Percentiles rank a stretch among this genome's conserved stretches.
Evolutionary conservation across 163 green algal species (phyloP).

Genomic region (Scenedesmus sp.): DNA sequence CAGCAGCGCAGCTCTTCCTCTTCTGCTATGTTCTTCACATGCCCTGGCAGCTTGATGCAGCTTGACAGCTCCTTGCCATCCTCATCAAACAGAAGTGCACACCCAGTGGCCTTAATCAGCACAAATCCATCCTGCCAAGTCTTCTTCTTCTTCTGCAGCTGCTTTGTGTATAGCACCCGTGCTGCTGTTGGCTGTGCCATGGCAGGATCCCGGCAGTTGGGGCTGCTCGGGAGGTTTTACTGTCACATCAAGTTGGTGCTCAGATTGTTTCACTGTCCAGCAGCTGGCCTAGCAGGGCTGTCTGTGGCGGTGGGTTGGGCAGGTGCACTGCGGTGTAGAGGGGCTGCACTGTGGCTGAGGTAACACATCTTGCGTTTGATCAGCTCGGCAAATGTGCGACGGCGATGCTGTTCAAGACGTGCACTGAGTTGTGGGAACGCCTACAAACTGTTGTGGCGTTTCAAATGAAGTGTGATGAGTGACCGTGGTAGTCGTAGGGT

Average conservation of each 20-base stretch:
- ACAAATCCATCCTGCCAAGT: conserved; percentile 49
- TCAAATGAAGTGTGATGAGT: not conserved
- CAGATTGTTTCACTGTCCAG: not conserved
- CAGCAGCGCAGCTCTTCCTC: not conserved
- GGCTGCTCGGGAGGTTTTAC: no score
- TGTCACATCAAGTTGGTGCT: not conserved
- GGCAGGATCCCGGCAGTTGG: not conserved
- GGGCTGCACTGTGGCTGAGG: not conserved
- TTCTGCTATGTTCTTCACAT: not conserved
- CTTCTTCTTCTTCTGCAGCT: conserved; percentile 50
- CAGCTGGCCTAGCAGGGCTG: not conserved
- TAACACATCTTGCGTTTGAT: not conserved
- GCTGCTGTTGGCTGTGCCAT: conserved; percentile 5
- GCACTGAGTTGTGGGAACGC: not conserved
- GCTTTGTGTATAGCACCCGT: conserved; percentile 53
- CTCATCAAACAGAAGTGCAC: conserved; percentile 32
- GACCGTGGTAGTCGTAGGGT: not conserved
- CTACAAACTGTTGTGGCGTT: not conserved
- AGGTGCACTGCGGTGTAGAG: not conserved
- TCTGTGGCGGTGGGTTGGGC: not conserved
- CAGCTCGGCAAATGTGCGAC: not conserved
- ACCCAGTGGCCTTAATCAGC: not conserved
- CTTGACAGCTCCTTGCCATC: conserved; percentile 39
- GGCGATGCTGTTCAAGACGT: not conserved
- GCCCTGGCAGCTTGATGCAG: no score